Evolutionary conservation across 2,329 filamentous ascomycete species (phyloP).

Genomic region (Pseudogymnoascus sp.): DNA sequence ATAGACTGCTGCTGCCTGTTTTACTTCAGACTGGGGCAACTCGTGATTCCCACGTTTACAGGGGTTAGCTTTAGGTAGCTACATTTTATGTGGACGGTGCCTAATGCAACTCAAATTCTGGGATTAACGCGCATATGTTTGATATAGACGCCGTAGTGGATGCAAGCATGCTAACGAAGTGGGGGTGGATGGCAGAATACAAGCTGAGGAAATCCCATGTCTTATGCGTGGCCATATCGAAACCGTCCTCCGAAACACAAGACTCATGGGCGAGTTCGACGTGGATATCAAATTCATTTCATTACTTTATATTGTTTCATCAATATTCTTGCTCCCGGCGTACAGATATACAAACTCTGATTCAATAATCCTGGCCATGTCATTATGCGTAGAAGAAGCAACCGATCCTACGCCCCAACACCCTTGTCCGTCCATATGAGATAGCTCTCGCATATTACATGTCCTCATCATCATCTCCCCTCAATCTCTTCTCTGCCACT

Average conservation of each 20-base stretch:
- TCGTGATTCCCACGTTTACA: conserved; percentile 4
- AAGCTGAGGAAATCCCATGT: background rate
- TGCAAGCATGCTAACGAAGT: background rate
- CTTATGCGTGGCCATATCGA: background rate
- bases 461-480: background rate
- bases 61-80: background rate
- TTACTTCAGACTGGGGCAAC: background rate
- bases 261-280: background rate
- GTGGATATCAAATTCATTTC: conserved; percentile 1
- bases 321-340: background rate
- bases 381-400: background rate
- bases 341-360: background rate
- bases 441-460: background rate
- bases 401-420: background rate
- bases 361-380: background rate
- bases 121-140: background rate
- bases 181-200: background rate
- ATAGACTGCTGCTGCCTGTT: conserved; percentile 1
- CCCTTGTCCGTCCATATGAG: background rate
- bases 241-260: background rate
- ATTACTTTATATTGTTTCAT: background rate
- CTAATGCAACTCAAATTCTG: background rate
- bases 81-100: background rate
- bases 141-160: background rate
- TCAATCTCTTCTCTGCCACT: conserved; percentile 54